Evolutionary conservation across 148 eudicot genomes (phyloP).

Genomic region (Camellia sinensis): DNA sequence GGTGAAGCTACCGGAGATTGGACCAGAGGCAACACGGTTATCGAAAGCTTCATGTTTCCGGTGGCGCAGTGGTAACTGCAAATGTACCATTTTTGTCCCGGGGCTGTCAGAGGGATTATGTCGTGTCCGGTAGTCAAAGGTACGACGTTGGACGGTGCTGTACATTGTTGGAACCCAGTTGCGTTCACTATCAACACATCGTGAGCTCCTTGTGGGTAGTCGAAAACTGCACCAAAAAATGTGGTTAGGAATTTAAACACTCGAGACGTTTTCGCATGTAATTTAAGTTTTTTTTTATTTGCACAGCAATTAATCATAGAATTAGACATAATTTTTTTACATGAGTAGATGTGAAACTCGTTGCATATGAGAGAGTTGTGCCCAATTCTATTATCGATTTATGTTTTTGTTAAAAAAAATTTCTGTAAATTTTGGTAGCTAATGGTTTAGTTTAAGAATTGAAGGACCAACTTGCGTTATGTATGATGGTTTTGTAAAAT

Average conservation of each 20-base stretch:
- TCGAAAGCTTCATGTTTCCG: slow-evolving; percentile 26
- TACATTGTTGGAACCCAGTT: slow-evolving; percentile 28
- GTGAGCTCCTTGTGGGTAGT: slow-evolving; percentile 23
- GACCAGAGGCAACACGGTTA: slow-evolving; percentile 22
- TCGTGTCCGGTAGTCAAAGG: slow-evolving; percentile 33
- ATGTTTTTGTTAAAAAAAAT: too few species aligned
- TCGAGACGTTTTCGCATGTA: too few species aligned
- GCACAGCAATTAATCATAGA: too few species aligned
- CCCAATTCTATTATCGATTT: too few species aligned
- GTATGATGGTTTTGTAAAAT: too few species aligned
- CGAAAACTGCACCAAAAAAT: slow-evolving; percentile 30
- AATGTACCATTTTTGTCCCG: slow-evolving; percentile 35
- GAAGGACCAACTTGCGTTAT: too few species aligned
- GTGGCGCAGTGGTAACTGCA: slow-evolving; percentile 26
- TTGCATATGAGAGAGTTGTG: too few species aligned
- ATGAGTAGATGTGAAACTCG: too few species aligned
- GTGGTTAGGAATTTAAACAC: background rate
- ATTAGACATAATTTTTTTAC: too few species aligned
- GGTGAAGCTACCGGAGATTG: slow-evolving; percentile 22
- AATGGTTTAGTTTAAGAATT: too few species aligned
- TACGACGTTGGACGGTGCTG: background rate
- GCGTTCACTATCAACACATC: slow-evolving; percentile 26
- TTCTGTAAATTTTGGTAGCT: too few species aligned
- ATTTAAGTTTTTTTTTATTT: too few species aligned
- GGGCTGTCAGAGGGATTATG: slow-evolving; percentile 19